Base-by-base conservation (phyloP, 2,329 filamentous ascomycete species). In the Bipolaris cookei region DNA sequence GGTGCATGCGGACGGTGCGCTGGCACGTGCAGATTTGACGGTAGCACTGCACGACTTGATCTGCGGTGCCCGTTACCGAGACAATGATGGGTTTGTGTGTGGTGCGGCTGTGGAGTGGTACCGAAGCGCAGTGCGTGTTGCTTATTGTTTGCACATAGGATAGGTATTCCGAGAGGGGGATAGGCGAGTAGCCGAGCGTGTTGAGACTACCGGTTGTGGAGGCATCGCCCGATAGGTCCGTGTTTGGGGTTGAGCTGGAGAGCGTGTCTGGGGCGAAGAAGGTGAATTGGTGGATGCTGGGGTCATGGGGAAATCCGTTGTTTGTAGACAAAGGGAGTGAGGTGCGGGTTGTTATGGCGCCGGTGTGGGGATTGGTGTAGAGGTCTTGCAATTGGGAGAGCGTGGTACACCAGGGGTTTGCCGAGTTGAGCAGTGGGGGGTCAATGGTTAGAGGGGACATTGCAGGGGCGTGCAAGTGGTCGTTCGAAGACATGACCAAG, bases 291-390 rank as follows among this genome's bases (percentile, higher is more conserved):
- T 93, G 88, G 1, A 82, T 73, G 0, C 69, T 63, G 2, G 82
- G 73, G 62, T 90, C 78, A 70, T 92, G 88, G 1, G 79, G 70
- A 70, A 92, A 93, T 38, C 88, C 88, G 6, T 21, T 7, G 6
- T 21, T 4, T 14, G 7, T 79, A 61, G 14, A 90, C 74, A 5
- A 30, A 13, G 28, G 28, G 28, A 91, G 81, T 2, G 86, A 86
- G 1, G 90, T 94, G 11, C 90, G 83, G 2, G 87, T 90, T 1
- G 90, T 93, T 30, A 93, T 84, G 13, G 89, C 90, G 57, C 90
- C 90, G 0, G 88, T 92, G 51, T 84, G 78, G 0, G 83, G 79
- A 47, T 81, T 87, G 28, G 78, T 71, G 69, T 90, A 90, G 6
- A 93, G 83, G 1, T 77, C 76, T 37, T 78, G 73, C 3, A 93